Base-by-base conservation (phyloP, 352 stramenopile genomes). In the Pelagophyceae sp. region DNA sequence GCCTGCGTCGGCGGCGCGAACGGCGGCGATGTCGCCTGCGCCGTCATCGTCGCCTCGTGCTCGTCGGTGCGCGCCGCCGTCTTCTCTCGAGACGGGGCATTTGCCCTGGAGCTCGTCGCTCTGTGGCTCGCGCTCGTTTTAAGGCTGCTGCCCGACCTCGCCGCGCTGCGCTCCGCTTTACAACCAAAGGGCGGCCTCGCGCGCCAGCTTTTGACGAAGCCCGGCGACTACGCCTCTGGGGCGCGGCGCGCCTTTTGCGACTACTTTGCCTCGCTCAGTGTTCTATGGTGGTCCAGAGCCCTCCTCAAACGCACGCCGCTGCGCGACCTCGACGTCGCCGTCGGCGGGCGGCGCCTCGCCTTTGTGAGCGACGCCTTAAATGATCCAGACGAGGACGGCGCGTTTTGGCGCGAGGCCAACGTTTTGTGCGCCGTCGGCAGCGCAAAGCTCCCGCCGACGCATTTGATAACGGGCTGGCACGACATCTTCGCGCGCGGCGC, bases 401-500 rank as follows among this genome's bases (percentile, higher is more conserved):
- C 75, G 0, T 79, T 79, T 38, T 79, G 75, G 75, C 17, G 29
- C 23, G 75, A 79, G 61, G 75, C 75, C 31, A 69, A 79, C 38
- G 38, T 76, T 19, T 45, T 79, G 3, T 79, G 75, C 65, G 65
- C 75, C 61, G 40, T 79, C 38, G 63, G 37, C 37, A 15, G 50
- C 35, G 60, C 35, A 5, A 19, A 31, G 45, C 40, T 60, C 33
- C 75, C 75, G 35, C 75, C 75, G 27, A 38, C 67, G 0, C 75
- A 79, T 50, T 65, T 79, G 25, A 64, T 79, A 0, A 65, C 33
- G 11, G 75, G 75, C 37, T 79, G 75, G 75, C 75, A 79, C 65
- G 75, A 79, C 31, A 76, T 79, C 33, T 79, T 79, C 45, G 29
- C 61, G 61, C 75, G 75, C 32, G 37, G 64, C 27, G 54, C 63